Evolutionary conservation across 192 early-diverging fungal species (phyloP).

Genomic region (Gryganskiella cystojenkinii): DNA sequence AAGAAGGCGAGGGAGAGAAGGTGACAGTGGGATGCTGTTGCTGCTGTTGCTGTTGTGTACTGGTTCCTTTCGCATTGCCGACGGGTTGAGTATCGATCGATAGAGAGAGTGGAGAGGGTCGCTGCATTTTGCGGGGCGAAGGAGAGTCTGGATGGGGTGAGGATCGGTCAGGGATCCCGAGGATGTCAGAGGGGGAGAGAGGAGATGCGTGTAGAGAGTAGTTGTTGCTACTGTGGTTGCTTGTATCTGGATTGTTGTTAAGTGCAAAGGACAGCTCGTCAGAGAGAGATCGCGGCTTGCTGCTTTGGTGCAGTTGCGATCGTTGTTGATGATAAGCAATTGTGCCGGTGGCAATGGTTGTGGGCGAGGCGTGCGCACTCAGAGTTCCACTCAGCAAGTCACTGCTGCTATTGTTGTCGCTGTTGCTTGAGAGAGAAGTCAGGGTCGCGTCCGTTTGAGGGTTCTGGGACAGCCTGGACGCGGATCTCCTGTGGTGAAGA

Average conservation of each 20-base stretch:
- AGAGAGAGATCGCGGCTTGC: too few species aligned
- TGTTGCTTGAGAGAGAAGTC: slow-evolving; percentile 17
- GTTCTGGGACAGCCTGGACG: slow-evolving; percentile 20
- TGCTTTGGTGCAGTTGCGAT: not conserved
- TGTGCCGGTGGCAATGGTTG: not conserved
- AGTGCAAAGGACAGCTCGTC: too few species aligned
- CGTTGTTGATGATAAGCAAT: slow-evolving; percentile 12
- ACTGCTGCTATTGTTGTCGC: slow-evolving; percentile 22
- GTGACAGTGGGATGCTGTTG: slow-evolving; percentile 1
- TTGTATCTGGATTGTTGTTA: not conserved
- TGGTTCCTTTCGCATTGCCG: too few species aligned
- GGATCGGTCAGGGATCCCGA: slow-evolving; percentile 24
- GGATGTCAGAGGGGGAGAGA: slow-evolving; percentile 45
- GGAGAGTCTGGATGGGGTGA: slow-evolving; percentile 14
- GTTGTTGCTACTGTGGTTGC: slow-evolving; percentile 4
- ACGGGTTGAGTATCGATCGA: slow-evolving; percentile 33
- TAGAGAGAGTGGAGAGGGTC: slow-evolving; percentile 46
- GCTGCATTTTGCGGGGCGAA: slow-evolving; percentile 10
- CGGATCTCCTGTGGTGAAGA: slow-evolving; percentile 25
- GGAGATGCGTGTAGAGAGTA: slow-evolving; percentile 30
- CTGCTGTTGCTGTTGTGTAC: not conserved
- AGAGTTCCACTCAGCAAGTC: slow-evolving; percentile 26
- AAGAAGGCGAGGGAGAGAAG: not conserved
- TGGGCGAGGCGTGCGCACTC: slow-evolving; percentile 2
- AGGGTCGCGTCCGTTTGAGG: not conserved